phyloP scores from a whole-genome alignment of 2,329 filamentous ascomycete genomes.

The Trichoderma sp. region DNA sequence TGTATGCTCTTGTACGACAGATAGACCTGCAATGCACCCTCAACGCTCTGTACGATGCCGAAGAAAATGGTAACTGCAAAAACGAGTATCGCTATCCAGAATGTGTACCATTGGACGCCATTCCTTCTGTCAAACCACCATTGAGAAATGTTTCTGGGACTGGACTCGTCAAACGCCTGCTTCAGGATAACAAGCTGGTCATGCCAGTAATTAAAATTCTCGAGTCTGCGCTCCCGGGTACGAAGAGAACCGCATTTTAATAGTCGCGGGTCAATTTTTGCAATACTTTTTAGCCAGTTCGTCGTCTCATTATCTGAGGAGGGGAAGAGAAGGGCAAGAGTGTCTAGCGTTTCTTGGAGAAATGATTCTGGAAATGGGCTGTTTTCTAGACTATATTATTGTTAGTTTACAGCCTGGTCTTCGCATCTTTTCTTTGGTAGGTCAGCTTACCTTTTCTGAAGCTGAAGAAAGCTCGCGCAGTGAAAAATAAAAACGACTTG shows the following conservation, averaged over 20 bases:
- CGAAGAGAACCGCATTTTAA: constrained; percentile 31
- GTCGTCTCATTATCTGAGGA: constrained; percentile 25
- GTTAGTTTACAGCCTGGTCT: too few species aligned
- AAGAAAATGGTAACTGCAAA: constrained; percentile 36
- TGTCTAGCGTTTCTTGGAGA: constrained; percentile 36
- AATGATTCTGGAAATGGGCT: constrained; percentile 32
- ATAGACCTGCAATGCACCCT: constrained; percentile 30
- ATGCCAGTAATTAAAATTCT: constrained; percentile 39
- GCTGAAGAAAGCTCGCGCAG: constrained; percentile 37
- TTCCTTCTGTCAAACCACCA: constrained; percentile 45
- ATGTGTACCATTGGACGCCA: constrained; percentile 44
- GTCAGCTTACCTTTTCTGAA: constrained; percentile 23
- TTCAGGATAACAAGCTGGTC: constrained; percentile 43
- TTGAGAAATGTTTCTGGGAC: constrained; percentile 35
- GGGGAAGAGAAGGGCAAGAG: constrained; percentile 38
- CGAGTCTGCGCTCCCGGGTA: constrained; percentile 27
- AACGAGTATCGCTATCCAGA: constrained; percentile 40
- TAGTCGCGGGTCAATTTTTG: constrained; percentile 28
- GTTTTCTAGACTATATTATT: background rate
- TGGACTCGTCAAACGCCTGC: constrained; percentile 39
- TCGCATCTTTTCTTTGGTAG: background rate
- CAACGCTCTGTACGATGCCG: constrained; percentile 40
- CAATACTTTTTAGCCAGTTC: constrained; percentile 26
- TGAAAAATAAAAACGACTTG: constrained; percentile 40
- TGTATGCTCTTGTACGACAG: background rate